Evolutionary conservation across 192 early-diverging fungal species (phyloP), one percentile per base, ranked within the genome.

Genomic region (Fimicolochytrium jonesii): DNA sequence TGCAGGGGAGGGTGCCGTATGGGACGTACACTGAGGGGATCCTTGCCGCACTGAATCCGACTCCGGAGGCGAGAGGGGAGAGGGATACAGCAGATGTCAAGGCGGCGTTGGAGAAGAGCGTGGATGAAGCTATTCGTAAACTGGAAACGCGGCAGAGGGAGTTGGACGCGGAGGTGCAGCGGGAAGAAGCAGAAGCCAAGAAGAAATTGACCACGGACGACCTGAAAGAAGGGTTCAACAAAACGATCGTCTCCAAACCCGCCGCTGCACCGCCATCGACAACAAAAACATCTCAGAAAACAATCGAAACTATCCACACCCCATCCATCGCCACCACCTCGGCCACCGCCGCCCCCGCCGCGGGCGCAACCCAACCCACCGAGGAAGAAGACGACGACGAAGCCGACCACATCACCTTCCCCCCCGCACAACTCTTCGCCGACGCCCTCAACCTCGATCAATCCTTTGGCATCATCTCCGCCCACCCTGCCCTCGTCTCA

Each of bases 401-500:
- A 29, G 59, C 65, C 26, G 59, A 67, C 37, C 51, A 64, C 58
- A 76, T 74, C 49, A 73, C 67, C 18, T 66, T 73, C 58, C 50
- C 69, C 5, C 60, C 67, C 26, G 70, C 70, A 26, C 54, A 60
- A 31, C 6, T 20, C 11, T 71, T 77, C 47, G 31, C 65, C 15
- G 50, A 59, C 20, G 28, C 71, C 23, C 7, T 54, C 28, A 41
- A 37, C 31, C 29, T 72, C 18, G 75, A 71, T 15, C 41, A 33
- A 0, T 46, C 32, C 49, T 67, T 80, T 55, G 70, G 78, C 33
- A 92, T 80, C 49, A 85, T 97, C 33, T 71, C 68, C 53, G 79
- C 85, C 31, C 77, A 94, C 63, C 81, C 87, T 18, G 70, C 83
- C 10, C 72, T 97, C 6, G 82, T 88, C 26, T 79, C 74, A 33